A percentile compares a stretch with the other conserved stretches of the same genome.
Conservation (phyloP, 2,329 filamentous ascomycete species). For the Apiospora koreana region DNA sequence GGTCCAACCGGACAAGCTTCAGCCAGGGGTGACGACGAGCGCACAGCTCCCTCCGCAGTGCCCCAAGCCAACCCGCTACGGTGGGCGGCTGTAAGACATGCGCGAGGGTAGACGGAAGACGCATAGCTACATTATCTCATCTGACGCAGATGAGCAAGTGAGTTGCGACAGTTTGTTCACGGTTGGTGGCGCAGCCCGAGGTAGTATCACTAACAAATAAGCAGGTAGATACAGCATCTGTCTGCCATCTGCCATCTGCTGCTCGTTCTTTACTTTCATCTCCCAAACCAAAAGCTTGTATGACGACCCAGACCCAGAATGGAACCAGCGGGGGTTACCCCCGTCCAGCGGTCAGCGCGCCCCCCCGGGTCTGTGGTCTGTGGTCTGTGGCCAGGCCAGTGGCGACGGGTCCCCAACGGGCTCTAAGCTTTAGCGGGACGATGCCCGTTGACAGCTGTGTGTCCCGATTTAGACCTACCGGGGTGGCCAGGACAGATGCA, state of each 20-base stretch:
- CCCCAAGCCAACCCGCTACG: neutral
- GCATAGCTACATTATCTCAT: neutral
- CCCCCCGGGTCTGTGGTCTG: neutral
- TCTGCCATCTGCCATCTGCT: no score
- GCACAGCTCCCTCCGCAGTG: conserved; percentile 1
- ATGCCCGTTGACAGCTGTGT: conserved; percentile 1
- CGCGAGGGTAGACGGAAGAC: neutral
- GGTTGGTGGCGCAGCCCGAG: no score
- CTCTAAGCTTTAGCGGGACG: conserved; percentile 12
- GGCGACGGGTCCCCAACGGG: neutral
- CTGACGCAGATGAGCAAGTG: neutral
- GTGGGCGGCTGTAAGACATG: neutral
- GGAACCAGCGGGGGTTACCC: neutral
- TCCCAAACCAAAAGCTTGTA: neutral
- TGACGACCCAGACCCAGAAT: neutral
- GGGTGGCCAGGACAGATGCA: neutral
- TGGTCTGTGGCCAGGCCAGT: neutral
- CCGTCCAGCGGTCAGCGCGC: neutral
- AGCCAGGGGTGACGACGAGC: neutral
- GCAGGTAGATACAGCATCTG: neutral
- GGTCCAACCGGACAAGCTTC: neutral
- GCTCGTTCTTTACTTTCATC: neutral
- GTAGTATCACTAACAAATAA: neutral
- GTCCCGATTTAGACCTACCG: neutral
- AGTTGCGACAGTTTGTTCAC: neutral